Conservation (phyloP, 2,329 filamentous ascomycete species). For the Madurella fahalii region DNA sequence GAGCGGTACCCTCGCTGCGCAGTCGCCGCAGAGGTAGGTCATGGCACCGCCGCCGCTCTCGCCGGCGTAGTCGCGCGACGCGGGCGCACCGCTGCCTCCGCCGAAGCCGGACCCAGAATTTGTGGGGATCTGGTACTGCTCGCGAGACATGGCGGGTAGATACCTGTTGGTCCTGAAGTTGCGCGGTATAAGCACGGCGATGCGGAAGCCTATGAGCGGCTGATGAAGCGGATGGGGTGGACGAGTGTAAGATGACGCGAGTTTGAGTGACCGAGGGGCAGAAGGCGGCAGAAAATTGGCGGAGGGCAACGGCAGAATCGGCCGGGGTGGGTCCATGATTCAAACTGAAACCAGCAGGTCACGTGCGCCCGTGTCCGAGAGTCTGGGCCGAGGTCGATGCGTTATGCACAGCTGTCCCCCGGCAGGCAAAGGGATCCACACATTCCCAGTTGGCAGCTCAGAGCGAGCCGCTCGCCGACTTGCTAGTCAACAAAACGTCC, state of each 20-base stretch:
- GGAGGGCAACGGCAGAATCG: constrained; percentile 20
- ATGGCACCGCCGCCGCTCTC: constrained; percentile 47
- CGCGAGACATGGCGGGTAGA: constrained; percentile 58
- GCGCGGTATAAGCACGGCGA: not conserved
- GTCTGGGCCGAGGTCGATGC: not conserved
- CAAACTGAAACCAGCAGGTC: not conserved
- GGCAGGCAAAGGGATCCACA: constrained; percentile 10
- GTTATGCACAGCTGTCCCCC: not conserved
- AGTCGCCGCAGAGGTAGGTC: constrained; percentile 78
- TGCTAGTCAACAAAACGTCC: no score
- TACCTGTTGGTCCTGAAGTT: not conserved
- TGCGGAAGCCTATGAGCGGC: not conserved
- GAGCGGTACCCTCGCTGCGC: constrained; percentile 70
- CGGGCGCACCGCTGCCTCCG: constrained; percentile 30
- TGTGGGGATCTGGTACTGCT: constrained; percentile 72
- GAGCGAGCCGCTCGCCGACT: no score
- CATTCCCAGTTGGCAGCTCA: not conserved
- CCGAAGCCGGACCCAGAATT: constrained; percentile 37
- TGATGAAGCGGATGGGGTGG: not conserved
- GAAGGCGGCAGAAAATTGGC: constrained; percentile 22
- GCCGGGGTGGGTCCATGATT: not conserved
- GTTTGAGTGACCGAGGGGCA: not conserved
- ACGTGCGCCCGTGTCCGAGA: not conserved
- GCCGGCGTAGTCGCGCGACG: constrained; percentile 34
- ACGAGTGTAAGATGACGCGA: not conserved